Evolutionary conservation across 2,329 filamentous ascomycete genomes (phyloP), one percentile per base, ranked within the genome.

Genomic region (Corniculantispora saksenae): DNA sequence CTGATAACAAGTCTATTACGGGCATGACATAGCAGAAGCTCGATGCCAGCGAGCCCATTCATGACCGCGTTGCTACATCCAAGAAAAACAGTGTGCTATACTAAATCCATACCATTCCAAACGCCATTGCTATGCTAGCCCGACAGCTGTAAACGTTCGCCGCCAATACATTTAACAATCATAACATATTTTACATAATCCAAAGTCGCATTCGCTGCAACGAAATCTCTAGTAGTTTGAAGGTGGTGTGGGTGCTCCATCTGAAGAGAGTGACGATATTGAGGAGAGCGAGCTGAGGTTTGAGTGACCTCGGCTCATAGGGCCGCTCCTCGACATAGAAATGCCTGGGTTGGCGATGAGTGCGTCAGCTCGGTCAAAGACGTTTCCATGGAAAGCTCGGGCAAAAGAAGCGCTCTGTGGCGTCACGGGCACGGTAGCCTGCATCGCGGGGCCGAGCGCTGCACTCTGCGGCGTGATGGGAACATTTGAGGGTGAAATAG

Each of bases 401-500:
- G 82, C 81, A 71, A 88, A 87, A 0, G 84, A 85, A 2, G 79
- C 82, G 66, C 81, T 86, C 72, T 87, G 82, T 12, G 88, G 87
- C 0, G 88, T 92, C 3, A 86, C 91, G 4, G 92, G 91, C 13
- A 97, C 89, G 0, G 93, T 97, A 1, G 94, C 93, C 77, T 97
- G 93, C 63, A 93, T 92, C 23, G 94, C 94, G 7, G 94, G 93
- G 0, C 94, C 94, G 6, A 97, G 83, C 1, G 94, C 94, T 19
- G 93, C 94, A 71, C 92, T 95, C 67, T 97, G 85, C 9, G 94
- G 94, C 1, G 94, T 97, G 72, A 95, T 93, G 10, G 94, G 93
- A 23, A 63, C 61, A 19, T 63, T 63, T 10, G 54, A 57, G 19
- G 61, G 61, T 32, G 61, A 57, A 2, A 63, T 43, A 7, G 35